A percentile compares a stretch with the other conserved stretches of the same genome.
These are phyloP conservation scores for Balamuthia mandrillaris DNA, from an alignment of 208 protist genomes.

Conservation along the genomic window DNA sequence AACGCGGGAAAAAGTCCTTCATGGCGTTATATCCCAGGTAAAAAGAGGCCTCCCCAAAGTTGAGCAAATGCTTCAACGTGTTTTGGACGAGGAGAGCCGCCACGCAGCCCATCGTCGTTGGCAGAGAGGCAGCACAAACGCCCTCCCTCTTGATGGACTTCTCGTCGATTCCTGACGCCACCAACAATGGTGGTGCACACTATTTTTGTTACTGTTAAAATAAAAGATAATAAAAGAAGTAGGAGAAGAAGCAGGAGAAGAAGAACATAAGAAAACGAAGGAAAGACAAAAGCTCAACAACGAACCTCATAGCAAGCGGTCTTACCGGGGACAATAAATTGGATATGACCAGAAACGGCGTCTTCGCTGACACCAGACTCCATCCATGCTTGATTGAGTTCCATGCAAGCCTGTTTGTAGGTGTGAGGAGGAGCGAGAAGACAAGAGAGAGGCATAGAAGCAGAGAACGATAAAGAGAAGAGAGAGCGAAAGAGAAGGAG, in stretches of 20 bases:
- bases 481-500: not conserved
- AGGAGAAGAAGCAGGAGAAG: not conserved
- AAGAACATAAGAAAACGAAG: not conserved
- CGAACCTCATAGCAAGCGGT: conserved; percentile 74
- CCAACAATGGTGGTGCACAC: conserved; percentile 88
- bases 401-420: conserved; percentile 84
- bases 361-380: conserved; percentile 93
- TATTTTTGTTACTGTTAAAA: conserved; percentile 44
- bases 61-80: conserved; percentile 83
- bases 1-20: conserved; percentile 87
- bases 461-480: too few species aligned
- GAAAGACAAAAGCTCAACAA: too few species aligned
- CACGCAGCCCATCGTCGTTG: conserved; percentile 94
- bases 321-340: conserved; percentile 87
- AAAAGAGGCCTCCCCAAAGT: conserved; percentile 85
- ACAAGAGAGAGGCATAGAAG: not conserved
- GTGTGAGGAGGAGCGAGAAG: not conserved
- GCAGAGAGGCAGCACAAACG: conserved; percentile 93
- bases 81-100: conserved; percentile 93
- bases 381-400: conserved; percentile 86
- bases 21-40: conserved; percentile 93
- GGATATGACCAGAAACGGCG: conserved; percentile 94
- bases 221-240: not conserved
- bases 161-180: conserved; percentile 83
- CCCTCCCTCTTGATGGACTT: conserved; percentile 86